Evolutionary conservation across 352 stramenopile genomes (phyloP), one percentile per base, ranked within the genome.

Genomic region (Phytophthora palmivora): DNA sequence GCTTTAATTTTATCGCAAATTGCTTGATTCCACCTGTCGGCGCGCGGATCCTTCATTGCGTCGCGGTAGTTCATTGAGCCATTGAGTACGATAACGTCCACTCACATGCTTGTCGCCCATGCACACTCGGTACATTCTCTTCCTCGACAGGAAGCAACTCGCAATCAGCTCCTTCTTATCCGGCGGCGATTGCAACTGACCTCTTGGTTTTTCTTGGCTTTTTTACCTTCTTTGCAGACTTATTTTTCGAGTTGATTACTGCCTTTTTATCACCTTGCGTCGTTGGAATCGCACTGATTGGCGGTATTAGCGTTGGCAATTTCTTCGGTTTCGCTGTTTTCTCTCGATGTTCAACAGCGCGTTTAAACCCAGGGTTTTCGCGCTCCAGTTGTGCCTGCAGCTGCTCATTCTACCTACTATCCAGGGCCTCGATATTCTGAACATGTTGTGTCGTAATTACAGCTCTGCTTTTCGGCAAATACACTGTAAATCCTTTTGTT

Each of bases 1-100:
- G 43, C 21, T 7, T 30, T 34, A n/a, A 62, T 41, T n/a, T 62
- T 43, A 6, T 53, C 43, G 6, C 14, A n/a, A 14, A 54, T 62
- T 30, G n/a, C 22, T 16, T 53, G n/a, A 15, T 38, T 28, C 57
- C 58, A 69, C 9, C 57, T 47, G 4, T 56, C 10, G 0, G 6
- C 43, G 0, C 39, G 41, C 5, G n/a, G 43, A 11, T 37, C 51
- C 8, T 41, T 36, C 46, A 69, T 69, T 2, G 50, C 51, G 12
- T 60, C 26, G 8, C 18, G 10, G n/a, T 65, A 69, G 19, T 69
- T 73, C 16, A 60, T 69, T 1, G 58, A 58, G 16, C 65, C 64
- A 5, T 43, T 26, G n/a, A 51, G 18, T 15, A 12, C 22, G 41
- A 19, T 48, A 11, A 51, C 41, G 11, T 12, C 4, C 8, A 32